A percentile compares a stretch with the other conserved stretches of the same genome.
Conservation (phyloP, 257 asterid genomes). For the Penstemon newberryi region DNA sequence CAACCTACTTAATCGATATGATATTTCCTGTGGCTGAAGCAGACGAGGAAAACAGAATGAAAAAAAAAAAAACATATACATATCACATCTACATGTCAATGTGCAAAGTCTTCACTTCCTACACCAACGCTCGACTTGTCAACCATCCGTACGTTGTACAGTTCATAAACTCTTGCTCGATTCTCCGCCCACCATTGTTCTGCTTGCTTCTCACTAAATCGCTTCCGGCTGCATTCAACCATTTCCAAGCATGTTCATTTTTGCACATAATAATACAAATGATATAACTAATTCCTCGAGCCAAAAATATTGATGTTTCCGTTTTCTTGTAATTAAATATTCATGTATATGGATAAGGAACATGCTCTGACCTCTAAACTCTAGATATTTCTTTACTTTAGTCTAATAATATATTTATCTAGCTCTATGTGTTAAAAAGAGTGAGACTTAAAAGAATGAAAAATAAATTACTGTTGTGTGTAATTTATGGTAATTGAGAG, state of each 20-base stretch:
- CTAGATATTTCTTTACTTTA: background rate
- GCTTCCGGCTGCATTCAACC: slow-evolving; percentile 74
- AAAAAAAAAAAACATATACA: slow-evolving; percentile 31
- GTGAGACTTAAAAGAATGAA: too few relatives aligned
- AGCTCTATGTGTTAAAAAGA: slow-evolving; percentile 8
- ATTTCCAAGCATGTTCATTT: slow-evolving; percentile 28
- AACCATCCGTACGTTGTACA: slow-evolving; percentile 60
- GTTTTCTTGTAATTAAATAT: background rate
- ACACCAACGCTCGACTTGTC: slow-evolving; percentile 68
- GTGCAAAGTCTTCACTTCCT: slow-evolving; percentile 63
- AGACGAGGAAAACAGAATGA: slow-evolving; percentile 24
- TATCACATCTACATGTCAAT: slow-evolving; percentile 28
- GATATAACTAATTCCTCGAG: slow-evolving; percentile 9
- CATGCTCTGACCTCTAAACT: background rate
- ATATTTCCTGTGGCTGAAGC: slow-evolving; percentile 32
- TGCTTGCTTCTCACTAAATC: slow-evolving; percentile 60
- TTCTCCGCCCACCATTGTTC: slow-evolving; percentile 66
- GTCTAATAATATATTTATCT: background rate
- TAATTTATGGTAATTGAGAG: slow-evolving; percentile 5
- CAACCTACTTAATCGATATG: slow-evolving; percentile 29
- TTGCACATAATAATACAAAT: slow-evolving; percentile 7
- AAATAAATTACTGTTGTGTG: background rate
- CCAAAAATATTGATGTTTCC: background rate
- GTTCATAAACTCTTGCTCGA: slow-evolving; percentile 55
- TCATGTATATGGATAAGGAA: background rate